These are phyloP conservation scores for Diaporthe ampelina DNA, from an alignment of 2,329 filamentous ascomycete species.

Conservation along the genomic window DNA sequence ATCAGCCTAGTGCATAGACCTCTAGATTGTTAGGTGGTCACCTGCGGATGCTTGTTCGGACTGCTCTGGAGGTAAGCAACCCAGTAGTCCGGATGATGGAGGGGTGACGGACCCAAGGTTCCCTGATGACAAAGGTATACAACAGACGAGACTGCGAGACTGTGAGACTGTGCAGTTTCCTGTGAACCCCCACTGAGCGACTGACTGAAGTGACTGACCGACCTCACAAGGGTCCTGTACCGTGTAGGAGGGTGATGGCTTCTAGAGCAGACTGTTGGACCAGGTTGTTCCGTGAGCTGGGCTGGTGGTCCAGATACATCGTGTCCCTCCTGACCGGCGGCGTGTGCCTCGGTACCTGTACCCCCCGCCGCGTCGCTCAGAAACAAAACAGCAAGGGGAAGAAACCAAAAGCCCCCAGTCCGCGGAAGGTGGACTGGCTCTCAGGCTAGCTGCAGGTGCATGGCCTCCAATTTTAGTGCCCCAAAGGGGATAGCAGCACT, in stretches of 20 bases:
- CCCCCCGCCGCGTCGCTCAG: background rate
- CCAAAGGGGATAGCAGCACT: conserved; percentile 30
- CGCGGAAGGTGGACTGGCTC: conserved; percentile 25
- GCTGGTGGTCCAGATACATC: conserved; percentile 19
- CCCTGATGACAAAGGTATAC: background rate
- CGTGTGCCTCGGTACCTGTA: conserved; percentile 1
- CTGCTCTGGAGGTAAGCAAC: background rate
- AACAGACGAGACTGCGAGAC: background rate
- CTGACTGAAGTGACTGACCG: background rate
- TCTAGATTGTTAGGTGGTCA: background rate
- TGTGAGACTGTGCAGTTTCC: background rate
- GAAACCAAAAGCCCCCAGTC: conserved; percentile 20
- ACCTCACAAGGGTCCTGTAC: background rate
- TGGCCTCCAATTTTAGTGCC: conserved; percentile 35
- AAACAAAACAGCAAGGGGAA: conserved; percentile 32
- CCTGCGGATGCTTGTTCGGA: background rate
- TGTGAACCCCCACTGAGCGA: conserved; percentile 8
- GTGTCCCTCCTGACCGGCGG: background rate
- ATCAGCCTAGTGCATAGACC: background rate
- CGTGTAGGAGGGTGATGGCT: conserved; percentile 14
- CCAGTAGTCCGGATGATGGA: background rate
- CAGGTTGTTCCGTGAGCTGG: background rate
- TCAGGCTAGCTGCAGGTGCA: conserved; percentile 34
- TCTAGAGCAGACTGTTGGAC: conserved; percentile 23
- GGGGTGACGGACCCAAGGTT: background rate